Evolutionary conservation across 176 grass and related monocot genomes (phyloP).

Genomic region (Rhipidocladum racemiflorum): DNA sequence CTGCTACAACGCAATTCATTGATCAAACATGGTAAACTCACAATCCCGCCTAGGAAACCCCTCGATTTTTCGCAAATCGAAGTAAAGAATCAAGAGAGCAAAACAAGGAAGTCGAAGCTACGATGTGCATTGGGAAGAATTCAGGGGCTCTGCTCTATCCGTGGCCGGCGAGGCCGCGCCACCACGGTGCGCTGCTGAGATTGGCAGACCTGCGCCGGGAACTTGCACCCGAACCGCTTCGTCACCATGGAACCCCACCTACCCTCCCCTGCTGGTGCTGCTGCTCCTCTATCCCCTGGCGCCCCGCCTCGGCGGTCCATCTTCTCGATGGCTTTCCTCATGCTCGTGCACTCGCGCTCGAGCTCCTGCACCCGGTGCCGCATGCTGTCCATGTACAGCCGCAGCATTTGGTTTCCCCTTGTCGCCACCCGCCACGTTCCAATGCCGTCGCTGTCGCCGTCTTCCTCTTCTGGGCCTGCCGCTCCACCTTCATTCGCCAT

Average conservation of each 20-base stretch:
- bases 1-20: slow-evolving; percentile 1
- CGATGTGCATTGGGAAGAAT: slow-evolving; percentile 9
- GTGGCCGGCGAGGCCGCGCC: slow-evolving; percentile 58
- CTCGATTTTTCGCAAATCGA: slow-evolving; percentile 43
- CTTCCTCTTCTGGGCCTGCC: slow-evolving; percentile 45
- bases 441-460: slow-evolving; percentile 19
- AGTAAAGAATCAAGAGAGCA: slow-evolving; percentile 50
- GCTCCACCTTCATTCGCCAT: slow-evolving; percentile 51
- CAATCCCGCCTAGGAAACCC: slow-evolving; percentile 6
- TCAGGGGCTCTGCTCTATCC: slow-evolving; percentile 75
- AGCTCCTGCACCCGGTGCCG: slow-evolving; percentile 84
- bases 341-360: slow-evolving; percentile 84
- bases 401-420: slow-evolving; percentile 83
- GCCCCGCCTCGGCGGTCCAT: slow-evolving; percentile 53
- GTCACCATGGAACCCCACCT: slow-evolving; percentile 59
- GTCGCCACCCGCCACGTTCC: slow-evolving; percentile 55
- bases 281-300: neutral
- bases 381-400: slow-evolving; percentile 98
- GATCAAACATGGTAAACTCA: slow-evolving; percentile 11
- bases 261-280: slow-evolving; percentile 16
- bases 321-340: slow-evolving; percentile 86
- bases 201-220: slow-evolving; percentile 86
- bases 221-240: slow-evolving; percentile 84
- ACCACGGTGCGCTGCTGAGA: slow-evolving; percentile 75
- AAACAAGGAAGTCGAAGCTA: slow-evolving; percentile 34